Evolutionary conservation across 305 asterid genomes (phyloP).

Genomic region (Fraxinus floribunda): DNA sequence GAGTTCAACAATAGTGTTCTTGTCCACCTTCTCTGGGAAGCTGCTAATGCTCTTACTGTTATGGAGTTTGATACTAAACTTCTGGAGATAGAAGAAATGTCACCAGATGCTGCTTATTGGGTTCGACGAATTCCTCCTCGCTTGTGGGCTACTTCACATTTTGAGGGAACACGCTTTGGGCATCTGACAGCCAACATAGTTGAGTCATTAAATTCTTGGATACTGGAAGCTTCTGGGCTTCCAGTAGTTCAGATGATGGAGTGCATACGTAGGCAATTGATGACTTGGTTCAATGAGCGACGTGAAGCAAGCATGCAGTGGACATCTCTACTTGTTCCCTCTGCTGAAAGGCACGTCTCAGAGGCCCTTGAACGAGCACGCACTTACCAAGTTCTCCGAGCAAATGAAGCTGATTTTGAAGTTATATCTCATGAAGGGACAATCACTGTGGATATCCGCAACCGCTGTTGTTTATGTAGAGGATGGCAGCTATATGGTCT

Average conservation of each 20-base stretch:
- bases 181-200: slow-evolving; percentile 52
- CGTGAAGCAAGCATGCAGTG: slow-evolving; percentile 67
- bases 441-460: slow-evolving; percentile 49
- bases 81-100: slow-evolving; percentile 47
- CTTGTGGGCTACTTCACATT: slow-evolving; percentile 58
- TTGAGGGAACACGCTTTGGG: slow-evolving; percentile 60
- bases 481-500: slow-evolving; percentile 69
- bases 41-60: slow-evolving; percentile 57
- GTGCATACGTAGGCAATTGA: slow-evolving; percentile 61
- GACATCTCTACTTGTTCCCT: slow-evolving; percentile 60
- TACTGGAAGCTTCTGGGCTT: slow-evolving; percentile 64
- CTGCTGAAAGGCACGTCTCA: slow-evolving; percentile 57
- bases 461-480: slow-evolving; percentile 49
- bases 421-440: slow-evolving; percentile 63
- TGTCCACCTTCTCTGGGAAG: slow-evolving; percentile 60
- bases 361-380: slow-evolving; percentile 62
- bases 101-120: slow-evolving; percentile 68
- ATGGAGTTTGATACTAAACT: slow-evolving; percentile 47
- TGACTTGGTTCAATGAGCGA: slow-evolving; percentile 73
- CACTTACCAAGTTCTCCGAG: slow-evolving; percentile 53
- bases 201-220: slow-evolving; percentile 54
- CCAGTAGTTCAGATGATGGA: slow-evolving; percentile 81
- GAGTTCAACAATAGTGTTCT: slow-evolving; percentile 62
- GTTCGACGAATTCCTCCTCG: slow-evolving; percentile 47
- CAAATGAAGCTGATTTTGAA: slow-evolving; percentile 62